Base-by-base conservation (phyloP, 495 filamentous ascomycete genomes). In the Penicillium argentinense region DNA sequence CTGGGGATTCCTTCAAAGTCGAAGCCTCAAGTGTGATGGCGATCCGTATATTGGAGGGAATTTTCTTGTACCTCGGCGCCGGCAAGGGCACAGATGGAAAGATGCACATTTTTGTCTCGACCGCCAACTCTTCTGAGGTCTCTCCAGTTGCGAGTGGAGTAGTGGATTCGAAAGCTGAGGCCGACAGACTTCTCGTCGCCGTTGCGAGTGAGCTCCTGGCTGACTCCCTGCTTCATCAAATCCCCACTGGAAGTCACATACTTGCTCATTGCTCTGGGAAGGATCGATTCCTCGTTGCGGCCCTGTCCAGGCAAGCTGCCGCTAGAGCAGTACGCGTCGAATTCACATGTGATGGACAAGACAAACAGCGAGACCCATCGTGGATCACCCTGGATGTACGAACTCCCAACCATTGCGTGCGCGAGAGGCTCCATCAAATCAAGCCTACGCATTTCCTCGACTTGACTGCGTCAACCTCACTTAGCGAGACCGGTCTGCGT, bases 131-230 rank as follows among this genome's bases (percentile, higher is more conserved):
- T 13, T 41, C 9, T n/a, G 19, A 41, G 23, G 23, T 25, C 4
- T n/a, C 24, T 9, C 39, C 39, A 41, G 39, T 41, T 13, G 39
- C 23, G 4, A 41, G 24, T n/a, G 23, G 14, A 13, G 21, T 14
- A 1, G 24, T 14, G 23, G 23, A 41, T n/a, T 24, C 16, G 12
- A n/a, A n/a, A n/a, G n/a, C n/a, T n/a, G n/a, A n/a, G n/a, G 12
- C 24, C 6, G 1, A 12, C 14, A 4, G n/a, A 7, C 18, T 41
- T 13, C 39, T 41, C 9, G 19, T 41, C 16, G 21, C 21, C 8
- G 39, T 41, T 12, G 23, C 39, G 14, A 41, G 39, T 41, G 39
- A 41, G 39, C 23, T 41, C 4, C 39, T 41, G 5, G 39, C 39
- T 17, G 12, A 1, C 23, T 9, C 21, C n/a, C 4, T 27, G 7